Evolutionary conservation across 2,329 filamentous ascomycete species (phyloP).

Genomic region (Fusarium caatingaense): DNA sequence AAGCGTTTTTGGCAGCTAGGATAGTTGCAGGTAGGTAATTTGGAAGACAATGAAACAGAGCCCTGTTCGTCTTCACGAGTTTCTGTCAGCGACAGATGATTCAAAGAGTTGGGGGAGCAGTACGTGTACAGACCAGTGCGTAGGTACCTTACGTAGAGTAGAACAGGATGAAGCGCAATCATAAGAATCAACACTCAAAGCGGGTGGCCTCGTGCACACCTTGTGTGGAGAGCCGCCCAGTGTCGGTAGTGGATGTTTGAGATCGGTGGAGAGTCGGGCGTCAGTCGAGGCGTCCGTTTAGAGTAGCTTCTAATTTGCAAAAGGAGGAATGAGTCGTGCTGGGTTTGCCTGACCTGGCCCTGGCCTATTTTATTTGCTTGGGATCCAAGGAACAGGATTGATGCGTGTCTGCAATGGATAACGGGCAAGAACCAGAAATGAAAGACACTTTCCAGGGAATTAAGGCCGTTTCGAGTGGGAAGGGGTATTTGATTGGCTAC

Average conservation of each 20-base stretch:
- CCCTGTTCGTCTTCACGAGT: constrained; percentile 4
- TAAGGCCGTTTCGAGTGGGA: constrained; percentile 34
- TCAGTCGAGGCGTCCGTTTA: constrained; percentile 23
- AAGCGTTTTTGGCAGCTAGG: constrained; percentile 23
- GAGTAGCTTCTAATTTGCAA: constrained; percentile 24
- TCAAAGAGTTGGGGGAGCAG: constrained; percentile 7
- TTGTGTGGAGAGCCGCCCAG: constrained; percentile 28
- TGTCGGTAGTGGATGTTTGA: constrained; percentile 36
- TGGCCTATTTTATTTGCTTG: constrained; percentile 28
- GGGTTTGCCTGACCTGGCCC: constrained; percentile 12
- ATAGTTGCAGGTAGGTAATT: constrained; percentile 6
- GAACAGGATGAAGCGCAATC: constrained; percentile 10
- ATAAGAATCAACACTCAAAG: constrained; percentile 21
- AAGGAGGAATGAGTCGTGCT: constrained; percentile 34
- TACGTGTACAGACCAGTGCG: not conserved
- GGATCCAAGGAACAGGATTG: constrained; percentile 35
- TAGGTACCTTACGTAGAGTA: constrained; percentile 2
- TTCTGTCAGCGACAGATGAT: constrained; percentile 19
- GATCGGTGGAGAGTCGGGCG: constrained; percentile 30
- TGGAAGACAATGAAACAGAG: constrained; percentile 4
- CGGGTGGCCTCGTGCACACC: constrained; percentile 11
- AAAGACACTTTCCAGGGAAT: constrained; percentile 19
- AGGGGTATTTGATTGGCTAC: constrained; percentile 31
- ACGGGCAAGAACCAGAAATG: constrained; percentile 8
- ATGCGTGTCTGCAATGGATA: constrained; percentile 26